These are phyloP conservation scores for Elsinoe necatrix DNA, from an alignment of 2,329 filamentous ascomycete species.

Conservation along the genomic window DNA sequence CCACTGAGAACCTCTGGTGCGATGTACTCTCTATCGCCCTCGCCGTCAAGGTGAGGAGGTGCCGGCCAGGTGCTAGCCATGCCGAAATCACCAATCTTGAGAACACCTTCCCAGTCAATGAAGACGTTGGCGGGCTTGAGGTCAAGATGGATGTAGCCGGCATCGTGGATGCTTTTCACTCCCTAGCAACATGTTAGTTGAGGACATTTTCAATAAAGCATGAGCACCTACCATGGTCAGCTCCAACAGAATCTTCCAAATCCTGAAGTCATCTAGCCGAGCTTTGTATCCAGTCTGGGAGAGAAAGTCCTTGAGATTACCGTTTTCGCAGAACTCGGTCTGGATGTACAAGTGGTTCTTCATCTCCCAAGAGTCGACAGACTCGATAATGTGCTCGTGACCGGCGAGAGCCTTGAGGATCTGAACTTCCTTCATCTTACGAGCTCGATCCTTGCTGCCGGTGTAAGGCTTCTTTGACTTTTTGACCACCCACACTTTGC, in stretches of 20 bases:
- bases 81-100: slow-evolving; percentile 83
- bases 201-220: slow-evolving; percentile 17
- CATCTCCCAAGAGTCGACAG: slow-evolving; percentile 81
- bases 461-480: slow-evolving; percentile 75
- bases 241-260: slow-evolving; percentile 96
- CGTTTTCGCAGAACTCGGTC: slow-evolving; percentile 93
- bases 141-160: slow-evolving; percentile 77
- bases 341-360: slow-evolving; percentile 87
- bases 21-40: slow-evolving; percentile 95
- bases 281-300: slow-evolving; percentile 74
- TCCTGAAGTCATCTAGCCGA: slow-evolving; percentile 89
- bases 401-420: slow-evolving; percentile 68
- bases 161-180: slow-evolving; percentile 79
- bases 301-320: slow-evolving; percentile 79
- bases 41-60: slow-evolving; percentile 67
- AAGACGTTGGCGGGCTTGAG: slow-evolving; percentile 79
- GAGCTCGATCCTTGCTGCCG: slow-evolving; percentile 69
- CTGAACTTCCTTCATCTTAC: slow-evolving; percentile 75
- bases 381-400: slow-evolving; percentile 76
- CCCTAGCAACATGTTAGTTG: slow-evolving; percentile 50
- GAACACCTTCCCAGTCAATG: slow-evolving; percentile 68
- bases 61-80: slow-evolving; percentile 74
- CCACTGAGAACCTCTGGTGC: slow-evolving; percentile 85
- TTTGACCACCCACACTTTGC: slow-evolving; percentile 77
- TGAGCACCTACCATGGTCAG: slow-evolving; percentile 59